phyloP scores from a whole-genome alignment of 768 basidiomycete species.

The Boletellus ananiceps region DNA sequence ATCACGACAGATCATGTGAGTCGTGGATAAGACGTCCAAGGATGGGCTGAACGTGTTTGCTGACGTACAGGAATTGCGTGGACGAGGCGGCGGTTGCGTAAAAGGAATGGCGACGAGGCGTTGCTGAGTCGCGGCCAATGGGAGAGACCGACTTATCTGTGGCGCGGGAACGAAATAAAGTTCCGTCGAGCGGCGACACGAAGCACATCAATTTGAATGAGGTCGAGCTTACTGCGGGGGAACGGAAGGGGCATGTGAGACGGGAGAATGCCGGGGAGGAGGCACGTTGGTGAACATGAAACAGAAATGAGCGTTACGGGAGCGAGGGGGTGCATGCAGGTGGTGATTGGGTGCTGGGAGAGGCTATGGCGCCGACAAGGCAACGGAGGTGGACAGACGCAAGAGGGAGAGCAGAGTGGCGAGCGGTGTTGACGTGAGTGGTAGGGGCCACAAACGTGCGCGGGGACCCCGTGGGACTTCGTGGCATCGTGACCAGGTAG shows the following conservation, averaged over 20 bases:
- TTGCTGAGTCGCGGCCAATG: background rate
- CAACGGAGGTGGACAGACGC: constrained; percentile 4
- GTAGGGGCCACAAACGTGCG: constrained; percentile 32
- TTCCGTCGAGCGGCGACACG: constrained; percentile 5
- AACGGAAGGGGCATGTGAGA: background rate
- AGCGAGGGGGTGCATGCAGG: constrained; percentile 21
- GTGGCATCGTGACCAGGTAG: constrained; percentile 18
- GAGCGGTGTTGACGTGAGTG: constrained; percentile 8
- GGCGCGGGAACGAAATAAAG: constrained; percentile 16
- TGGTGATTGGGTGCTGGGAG: constrained; percentile 21
- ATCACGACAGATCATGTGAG: background rate
- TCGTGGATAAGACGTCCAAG: no score
- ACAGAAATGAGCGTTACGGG: constrained; percentile 16
- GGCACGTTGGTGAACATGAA: constrained; percentile 18
- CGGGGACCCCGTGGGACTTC: constrained; percentile 33
- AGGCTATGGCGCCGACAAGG: constrained; percentile 8
- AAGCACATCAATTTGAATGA: constrained; percentile 23
- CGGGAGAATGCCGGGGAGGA: background rate
- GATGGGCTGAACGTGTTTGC: no score
- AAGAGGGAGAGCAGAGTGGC: background rate
- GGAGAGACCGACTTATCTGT: background rate
- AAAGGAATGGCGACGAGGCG: background rate
- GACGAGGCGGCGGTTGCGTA: background rate
- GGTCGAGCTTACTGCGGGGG: constrained; percentile 6
- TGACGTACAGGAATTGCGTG: no score